Base-by-base conservation (phyloP, 2,329 filamentous ascomycete genomes). In the Monosporascus sp. region DNA sequence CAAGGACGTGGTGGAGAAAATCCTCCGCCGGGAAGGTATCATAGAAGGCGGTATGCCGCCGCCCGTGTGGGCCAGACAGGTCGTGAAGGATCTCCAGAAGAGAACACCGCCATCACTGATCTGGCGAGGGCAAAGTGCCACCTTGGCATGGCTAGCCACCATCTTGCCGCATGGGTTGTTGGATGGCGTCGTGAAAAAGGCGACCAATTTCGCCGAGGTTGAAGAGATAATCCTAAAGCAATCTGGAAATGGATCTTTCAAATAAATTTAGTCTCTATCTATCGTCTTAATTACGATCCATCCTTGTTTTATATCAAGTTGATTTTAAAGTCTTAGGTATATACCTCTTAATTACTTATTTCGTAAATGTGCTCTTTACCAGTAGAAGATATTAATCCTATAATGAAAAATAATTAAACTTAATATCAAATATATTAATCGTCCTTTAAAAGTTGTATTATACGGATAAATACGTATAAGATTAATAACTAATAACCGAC, bases 1-100 rank as follows among this genome's bases (percentile, higher is more conserved):
- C 1, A 49, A 48, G 5, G 53, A 53, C 27, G 20, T 51, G 1
- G 27, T 59, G 2, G 53, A 56, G 31, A 31, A 31, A 19, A 26
- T 36, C 3, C 26, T 56, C 44, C 24, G 46, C 27, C 34, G 48
- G 24, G 52, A 53, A 26, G 22, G 26, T 7, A 17, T 54, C 26
- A 54, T 52, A 38, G 52, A 46, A 37, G 36, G 48, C 20, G 59
- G 59, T 36, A 52, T 55, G 47, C 48, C 57, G 37, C 48, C 55
- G n/a, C 40, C 51, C 9, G 50, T 53, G 47, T 61, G 57, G 59
- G 59, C 59, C 3, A 52, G 52, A 17, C 44, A 37, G 38, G 55
- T 57, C n/a, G 55, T 50, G 5, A 41, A 17, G 5, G 59, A 59
- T 26, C 48, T 60, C 20, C 17, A 50, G 34, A 40, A 20, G 46